These are phyloP conservation scores for Aspergillus piperis DNA, from an alignment of 2,329 filamentous ascomycete genomes.

Conservation along the genomic window DNA sequence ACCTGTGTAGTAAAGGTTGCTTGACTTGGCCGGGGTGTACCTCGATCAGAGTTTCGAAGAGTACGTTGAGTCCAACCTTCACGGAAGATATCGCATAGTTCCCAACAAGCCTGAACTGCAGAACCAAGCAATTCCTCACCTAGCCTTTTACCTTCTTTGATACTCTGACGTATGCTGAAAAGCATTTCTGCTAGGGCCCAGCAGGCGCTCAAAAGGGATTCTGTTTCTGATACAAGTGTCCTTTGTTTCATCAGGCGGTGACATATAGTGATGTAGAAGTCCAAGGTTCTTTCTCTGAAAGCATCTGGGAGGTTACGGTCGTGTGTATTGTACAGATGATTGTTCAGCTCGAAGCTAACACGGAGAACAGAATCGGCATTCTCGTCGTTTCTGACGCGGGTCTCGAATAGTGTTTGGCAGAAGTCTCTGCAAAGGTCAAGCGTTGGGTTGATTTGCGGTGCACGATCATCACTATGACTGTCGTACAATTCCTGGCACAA, in stretches of 20 bases:
- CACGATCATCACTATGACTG: conserved; percentile 70
- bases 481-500: conserved; percentile 88
- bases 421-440: conserved; percentile 89
- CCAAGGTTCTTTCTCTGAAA: conserved; percentile 84
- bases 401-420: conserved; percentile 87
- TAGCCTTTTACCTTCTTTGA: conserved; percentile 67
- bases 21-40: conserved; percentile 80
- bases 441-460: conserved; percentile 70
- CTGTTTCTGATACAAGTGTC: conserved; percentile 74
- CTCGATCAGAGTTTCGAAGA: conserved; percentile 69
- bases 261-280: conserved; percentile 92
- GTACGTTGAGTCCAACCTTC: conserved; percentile 84
- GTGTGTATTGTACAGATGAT: conserved; percentile 91
- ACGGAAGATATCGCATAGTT: conserved; percentile 88
- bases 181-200: conserved; percentile 93
- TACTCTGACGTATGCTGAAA: conserved; percentile 83
- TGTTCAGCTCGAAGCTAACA: conserved; percentile 93
- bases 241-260: conserved; percentile 96
- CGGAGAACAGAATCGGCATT: conserved; percentile 80
- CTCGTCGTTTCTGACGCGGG: conserved; percentile 75
- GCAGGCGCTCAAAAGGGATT: conserved; percentile 79
- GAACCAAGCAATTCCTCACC: conserved; percentile 85
- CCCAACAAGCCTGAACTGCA: conserved; percentile 91
- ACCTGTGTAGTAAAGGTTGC: conserved; percentile 65
- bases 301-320: conserved; percentile 80